A percentile compares a stretch with the other conserved stretches of the same genome.
Conservation (phyloP, 495 filamentous ascomycete species). For the Xylaria sp. region DNA sequence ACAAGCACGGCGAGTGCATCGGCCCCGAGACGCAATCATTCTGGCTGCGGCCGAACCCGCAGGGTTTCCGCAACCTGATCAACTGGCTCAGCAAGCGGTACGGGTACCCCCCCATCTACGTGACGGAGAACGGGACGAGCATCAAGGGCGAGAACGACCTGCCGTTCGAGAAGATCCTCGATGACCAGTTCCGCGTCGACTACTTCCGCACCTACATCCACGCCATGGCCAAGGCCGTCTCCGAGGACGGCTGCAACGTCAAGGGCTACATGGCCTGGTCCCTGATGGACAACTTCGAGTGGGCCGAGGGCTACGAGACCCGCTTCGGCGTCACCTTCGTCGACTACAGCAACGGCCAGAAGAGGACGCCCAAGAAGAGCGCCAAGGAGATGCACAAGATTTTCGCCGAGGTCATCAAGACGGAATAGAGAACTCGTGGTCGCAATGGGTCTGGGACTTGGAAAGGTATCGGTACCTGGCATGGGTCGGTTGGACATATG, state of each 20-base stretch:
- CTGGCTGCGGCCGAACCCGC: conserved; percentile 74
- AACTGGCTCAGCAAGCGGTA: conserved; percentile 83
- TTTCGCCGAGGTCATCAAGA: conserved; percentile 54
- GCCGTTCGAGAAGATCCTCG: conserved; percentile 68
- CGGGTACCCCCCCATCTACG: conserved; percentile 74
- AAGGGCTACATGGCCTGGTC: conserved; percentile 81
- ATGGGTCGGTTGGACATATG: not conserved
- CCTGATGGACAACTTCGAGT: conserved; percentile 76
- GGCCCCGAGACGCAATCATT: conserved; percentile 77
- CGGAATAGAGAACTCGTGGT: conserved; percentile 30
- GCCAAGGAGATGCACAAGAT: conserved; percentile 69
- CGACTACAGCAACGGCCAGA: conserved; percentile 76
- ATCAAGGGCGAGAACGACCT: conserved; percentile 81
- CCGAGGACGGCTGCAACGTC: conserved; percentile 73
- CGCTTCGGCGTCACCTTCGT: conserved; percentile 81
- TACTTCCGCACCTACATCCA: conserved; percentile 78
- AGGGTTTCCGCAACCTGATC: conserved; percentile 77
- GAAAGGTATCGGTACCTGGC: not conserved
- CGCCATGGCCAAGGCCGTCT: conserved; percentile 71
- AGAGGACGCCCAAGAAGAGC: conserved; percentile 80
- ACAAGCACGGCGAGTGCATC: conserved; percentile 72
- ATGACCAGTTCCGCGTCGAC: conserved; percentile 76
- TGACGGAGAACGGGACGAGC: conserved; percentile 83
- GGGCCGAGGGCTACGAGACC: conserved; percentile 85
- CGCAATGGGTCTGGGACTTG: conserved; percentile 1